Percentiles rank a stretch among this genome's conserved stretches.
Evolutionary conservation across 164 flowering plant genomes (phyloP).

Genomic region (Liriodendron chinense): DNA sequence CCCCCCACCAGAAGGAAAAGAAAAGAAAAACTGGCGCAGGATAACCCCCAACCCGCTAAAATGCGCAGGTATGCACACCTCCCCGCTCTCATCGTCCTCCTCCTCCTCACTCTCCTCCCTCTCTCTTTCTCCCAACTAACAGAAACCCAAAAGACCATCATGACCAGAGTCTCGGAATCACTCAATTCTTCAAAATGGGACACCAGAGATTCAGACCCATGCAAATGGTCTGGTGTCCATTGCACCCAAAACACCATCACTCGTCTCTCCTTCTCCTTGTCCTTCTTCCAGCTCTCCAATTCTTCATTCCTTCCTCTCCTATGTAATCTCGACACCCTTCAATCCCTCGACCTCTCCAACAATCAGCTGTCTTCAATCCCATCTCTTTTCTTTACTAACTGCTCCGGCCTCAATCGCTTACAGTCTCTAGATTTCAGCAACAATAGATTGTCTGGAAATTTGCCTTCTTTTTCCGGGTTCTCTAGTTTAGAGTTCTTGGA

Average conservation of each 20-base stretch:
- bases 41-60: background rate
- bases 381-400: slow-evolving; percentile 34
- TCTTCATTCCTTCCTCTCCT: slow-evolving; percentile 31
- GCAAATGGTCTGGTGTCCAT: background rate
- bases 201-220: background rate
- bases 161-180: background rate
- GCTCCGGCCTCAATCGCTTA: slow-evolving; percentile 42
- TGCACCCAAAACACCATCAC: background rate
- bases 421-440: slow-evolving; percentile 47
- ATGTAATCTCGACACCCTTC: slow-evolving; percentile 47
- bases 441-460: slow-evolving; percentile 34
- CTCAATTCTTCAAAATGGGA: slow-evolving; percentile 6
- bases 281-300: slow-evolving; percentile 30
- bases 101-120: background rate
- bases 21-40: slow-evolving; percentile 30
- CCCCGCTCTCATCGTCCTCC: slow-evolving; percentile 4
- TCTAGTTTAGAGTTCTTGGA: slow-evolving; percentile 45
- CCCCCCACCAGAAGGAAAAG: slow-evolving; percentile 56
- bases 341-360: slow-evolving; percentile 49
- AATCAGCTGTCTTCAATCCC: slow-evolving; percentile 43
- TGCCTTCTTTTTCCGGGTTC: slow-evolving; percentile 53
- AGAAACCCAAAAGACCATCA: background rate
- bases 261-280: slow-evolving; percentile 36
- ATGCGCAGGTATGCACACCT: background rate
- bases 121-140: background rate